Evolutionary conservation across 2,329 filamentous ascomycete species (phyloP), one percentile per base, ranked within the genome.

Genomic region (Rhynchosporium agropyri): DNA sequence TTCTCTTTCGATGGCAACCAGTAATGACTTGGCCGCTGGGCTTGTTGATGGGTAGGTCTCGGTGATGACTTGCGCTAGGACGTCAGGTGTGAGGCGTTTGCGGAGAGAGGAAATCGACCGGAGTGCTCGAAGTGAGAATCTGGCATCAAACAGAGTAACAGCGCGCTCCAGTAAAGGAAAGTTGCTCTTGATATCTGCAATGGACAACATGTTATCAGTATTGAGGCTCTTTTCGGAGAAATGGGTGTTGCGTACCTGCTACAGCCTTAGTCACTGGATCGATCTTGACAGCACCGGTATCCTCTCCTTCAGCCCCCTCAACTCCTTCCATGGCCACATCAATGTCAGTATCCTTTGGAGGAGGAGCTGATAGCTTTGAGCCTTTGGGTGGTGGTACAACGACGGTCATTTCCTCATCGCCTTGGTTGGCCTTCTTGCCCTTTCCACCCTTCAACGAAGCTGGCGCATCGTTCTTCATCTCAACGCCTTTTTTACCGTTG

Each of bases 91-190:
- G 70, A 97, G 84, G 69, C 91, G 87, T 83, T 98, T 98, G 76
- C 95, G 92, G 76, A 98, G 88, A 61, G 92, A 93, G 46, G 95
- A 97, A 79, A 98, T 96, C 71, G 93, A 96, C 73, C 95, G 90
- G 68, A 99, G 85, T 66, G 95, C 95, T 75, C 95, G 87, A 68
- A 99, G 89, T 62, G 94, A 92, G 79, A 97, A 99, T 81, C 95
- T 89, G 64, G 93, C 87, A 79, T 99, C 95, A 77, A 98, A 99
- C 72, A 96, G 87, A 68, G 88, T 84, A 68, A 99, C 94, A 69
- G 93, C 95, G 73, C 92, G 90, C 74, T 97, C 93, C 74, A 99
- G 84, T 68, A 99, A 84, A 58, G 87, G 86, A 75, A 97, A 97
- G 79, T 96, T 97, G 83, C 86, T 89, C 79, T 93, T 95, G 80